Evolutionary conservation across 495 filamentous ascomycete genomes (phyloP), one percentile per base, ranked within the genome.

Genomic region (Margaritispora aquatica): DNA sequence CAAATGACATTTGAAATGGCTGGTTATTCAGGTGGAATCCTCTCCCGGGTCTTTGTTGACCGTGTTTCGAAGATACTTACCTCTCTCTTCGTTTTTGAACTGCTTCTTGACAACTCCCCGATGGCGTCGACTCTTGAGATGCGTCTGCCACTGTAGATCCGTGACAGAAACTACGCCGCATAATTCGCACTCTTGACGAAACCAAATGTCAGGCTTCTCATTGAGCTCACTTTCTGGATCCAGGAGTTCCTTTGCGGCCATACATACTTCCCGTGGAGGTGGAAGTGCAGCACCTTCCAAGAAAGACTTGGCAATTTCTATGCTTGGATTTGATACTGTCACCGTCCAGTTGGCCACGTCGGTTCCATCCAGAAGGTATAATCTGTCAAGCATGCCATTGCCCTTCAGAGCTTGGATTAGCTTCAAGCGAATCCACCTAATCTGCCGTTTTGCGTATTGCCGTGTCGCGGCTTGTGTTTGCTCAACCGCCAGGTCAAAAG

Each of bases 401-500:
- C 80, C 76, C 44, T 72, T 72, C 13, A 96, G 75, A 1, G 86
- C 81, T 31, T 77, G 76, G 41, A 93, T 75, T 21, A 95, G 76
- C 61, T 94, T 94, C 59, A 85, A 85, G 27, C 88, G 83, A 51
- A 97, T 91, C 91, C 92, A 99, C 59, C 85, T 77, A 17, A 88
- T 68, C 70, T 99, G 95, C 0, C 84, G 81, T 55, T 82, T 87
- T 13, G 92, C 89, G 66, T 97, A 99, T 61, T 91, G 92, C 9
- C 89, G 80, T 1, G 90, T 97, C 4, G 89, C 89, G 23, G 79
- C 80, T 61, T 92, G 88, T 47, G 88, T 90, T 15, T 77, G 68
- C 29, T 77, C 75, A 10, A 81, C 57, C 1, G 70, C 72, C 0
- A 62, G 59, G 19, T 70, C 63, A 54, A 70, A 73, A 0, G 84